phyloP scores from a whole-genome alignment of 345 rosid genomes.

The Gossypium sturtianum region DNA sequence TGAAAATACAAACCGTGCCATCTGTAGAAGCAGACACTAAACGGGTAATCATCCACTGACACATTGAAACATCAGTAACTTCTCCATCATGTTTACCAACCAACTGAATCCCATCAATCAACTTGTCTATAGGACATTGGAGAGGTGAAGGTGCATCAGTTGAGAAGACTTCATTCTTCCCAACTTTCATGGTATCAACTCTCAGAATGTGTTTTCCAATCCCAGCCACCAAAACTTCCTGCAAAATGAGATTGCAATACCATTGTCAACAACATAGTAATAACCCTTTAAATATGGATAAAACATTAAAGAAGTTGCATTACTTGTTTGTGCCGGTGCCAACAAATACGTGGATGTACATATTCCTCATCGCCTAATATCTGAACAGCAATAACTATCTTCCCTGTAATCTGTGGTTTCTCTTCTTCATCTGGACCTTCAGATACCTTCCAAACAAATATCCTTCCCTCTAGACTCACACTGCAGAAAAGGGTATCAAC shows the following conservation, averaged over 20 bases:
- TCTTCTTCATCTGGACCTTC: slow-evolving; percentile 82
- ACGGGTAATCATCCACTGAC: slow-evolving; percentile 81
- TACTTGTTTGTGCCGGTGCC: slow-evolving; percentile 96
- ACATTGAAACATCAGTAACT: slow-evolving; percentile 92
- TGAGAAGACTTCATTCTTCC: slow-evolving; percentile 52
- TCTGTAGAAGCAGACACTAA: slow-evolving; percentile 83
- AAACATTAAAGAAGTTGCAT: slow-evolving; percentile 1
- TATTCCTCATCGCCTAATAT: slow-evolving; percentile 47
- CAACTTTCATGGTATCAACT: slow-evolving; percentile 71
- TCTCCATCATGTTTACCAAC: slow-evolving; percentile 90
- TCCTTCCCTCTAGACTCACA: slow-evolving; percentile 69
- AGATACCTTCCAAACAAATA: slow-evolving; percentile 65
- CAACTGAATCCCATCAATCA: slow-evolving; percentile 71
- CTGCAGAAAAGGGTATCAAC: slow-evolving; percentile 31
- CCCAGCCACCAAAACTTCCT: slow-evolving; percentile 82
- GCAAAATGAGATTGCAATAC: slow-evolving; percentile 15
- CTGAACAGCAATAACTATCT: slow-evolving; percentile 55
- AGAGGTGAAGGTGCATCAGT: slow-evolving; percentile 79
- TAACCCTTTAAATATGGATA: not conserved
- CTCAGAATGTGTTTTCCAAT: slow-evolving; percentile 65
- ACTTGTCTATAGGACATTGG: slow-evolving; percentile 52
- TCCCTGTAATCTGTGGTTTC: slow-evolving; percentile 62
- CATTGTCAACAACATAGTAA: slow-evolving; percentile 1
- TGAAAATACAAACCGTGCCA: slow-evolving; percentile 66
- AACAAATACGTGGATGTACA: slow-evolving; percentile 75